These are phyloP conservation scores for Leptodontidium sp. DNA, from an alignment of 2,329 filamentous ascomycete species.

Conservation along the genomic window DNA sequence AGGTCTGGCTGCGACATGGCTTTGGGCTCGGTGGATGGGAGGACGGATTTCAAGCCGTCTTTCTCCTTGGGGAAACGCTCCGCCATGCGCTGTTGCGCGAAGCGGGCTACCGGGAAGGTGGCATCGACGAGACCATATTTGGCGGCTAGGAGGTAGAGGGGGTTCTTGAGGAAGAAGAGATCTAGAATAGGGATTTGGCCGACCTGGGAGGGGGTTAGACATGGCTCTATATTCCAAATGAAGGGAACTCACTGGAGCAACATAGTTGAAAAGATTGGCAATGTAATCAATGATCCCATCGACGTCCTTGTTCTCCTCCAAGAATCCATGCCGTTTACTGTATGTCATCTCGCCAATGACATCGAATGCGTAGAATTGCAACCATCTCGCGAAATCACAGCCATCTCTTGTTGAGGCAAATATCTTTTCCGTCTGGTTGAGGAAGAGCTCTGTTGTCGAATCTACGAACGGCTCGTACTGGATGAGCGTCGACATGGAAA, in stretches of 20 bases:
- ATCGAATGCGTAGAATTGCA: constrained; percentile 85
- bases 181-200: constrained; percentile 81
- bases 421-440: constrained; percentile 66
- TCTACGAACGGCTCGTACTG: constrained; percentile 85
- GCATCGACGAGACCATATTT: constrained; percentile 72
- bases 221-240: not conserved
- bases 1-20: constrained; percentile 61
- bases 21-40: constrained; percentile 36
- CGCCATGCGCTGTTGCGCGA: constrained; percentile 72
- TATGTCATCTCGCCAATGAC: constrained; percentile 83
- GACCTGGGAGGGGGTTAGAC: constrained; percentile 53
- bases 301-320: constrained; percentile 78
- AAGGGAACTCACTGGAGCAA: constrained; percentile 66
- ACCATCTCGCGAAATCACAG: constrained; percentile 75
- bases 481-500: constrained; percentile 79
- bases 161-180: constrained; percentile 76
- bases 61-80: constrained; percentile 61
- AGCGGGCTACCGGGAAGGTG: constrained; percentile 76
- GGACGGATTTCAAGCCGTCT: constrained; percentile 24
- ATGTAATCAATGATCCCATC: constrained; percentile 76
- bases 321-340: constrained; percentile 76
- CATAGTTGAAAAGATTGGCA: constrained; percentile 71
- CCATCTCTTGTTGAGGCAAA: constrained; percentile 52
- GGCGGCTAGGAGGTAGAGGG: constrained; percentile 72
- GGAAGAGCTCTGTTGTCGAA: constrained; percentile 75